Evolutionary conservation across 306 rosid genomes (phyloP), one percentile per base, ranked within the genome.

Genomic region (Corylus americana): DNA sequence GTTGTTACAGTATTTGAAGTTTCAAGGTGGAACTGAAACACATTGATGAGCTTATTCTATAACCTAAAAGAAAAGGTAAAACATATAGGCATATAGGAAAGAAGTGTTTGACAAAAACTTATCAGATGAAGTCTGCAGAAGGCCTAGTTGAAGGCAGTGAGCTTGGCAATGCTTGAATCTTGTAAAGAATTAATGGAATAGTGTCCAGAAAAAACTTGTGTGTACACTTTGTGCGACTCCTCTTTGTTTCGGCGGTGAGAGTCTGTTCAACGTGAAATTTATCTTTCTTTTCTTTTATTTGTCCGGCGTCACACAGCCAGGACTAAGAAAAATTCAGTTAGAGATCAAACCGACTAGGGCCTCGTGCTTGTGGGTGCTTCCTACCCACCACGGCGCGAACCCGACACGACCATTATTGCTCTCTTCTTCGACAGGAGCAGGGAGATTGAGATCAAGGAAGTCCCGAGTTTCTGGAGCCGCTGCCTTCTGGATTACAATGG

Each of bases 401-500:
- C 77, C 88, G 47, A 83, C 84, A 78, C 78, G 80, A 70, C 83
- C 81, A 27, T 75, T 79, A 35, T 75, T 79, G 49, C 85, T 83
- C 54, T 87, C 91, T 58, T 89, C 92, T 0, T 91, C 95, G 16
- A 83, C 77, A 4, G 91, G 81, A 77, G 98, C 91, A 50, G 98
- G 98, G n/a, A 94, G 94, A 77, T 94, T 94, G 47, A 94, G 93
- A 87, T 94, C 98, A 85, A 91, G 97, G 53, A 90, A 87, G 63
- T 91, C 91, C 68, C 94, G 86, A 48, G 86, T 83, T 85, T 88
- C 92, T 45, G 86, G 80, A 5, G 82, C 85, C 22, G 90, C 86
- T 71, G 25, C 25, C 25, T 92, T 90, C 64, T 83, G 77, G 70
- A 84, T 75, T 42, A 74, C 76, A 44, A 70, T 25, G 73, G 70